phyloP scores from a whole-genome alignment of 306 rosid species.

The Cucumis melo region DNA sequence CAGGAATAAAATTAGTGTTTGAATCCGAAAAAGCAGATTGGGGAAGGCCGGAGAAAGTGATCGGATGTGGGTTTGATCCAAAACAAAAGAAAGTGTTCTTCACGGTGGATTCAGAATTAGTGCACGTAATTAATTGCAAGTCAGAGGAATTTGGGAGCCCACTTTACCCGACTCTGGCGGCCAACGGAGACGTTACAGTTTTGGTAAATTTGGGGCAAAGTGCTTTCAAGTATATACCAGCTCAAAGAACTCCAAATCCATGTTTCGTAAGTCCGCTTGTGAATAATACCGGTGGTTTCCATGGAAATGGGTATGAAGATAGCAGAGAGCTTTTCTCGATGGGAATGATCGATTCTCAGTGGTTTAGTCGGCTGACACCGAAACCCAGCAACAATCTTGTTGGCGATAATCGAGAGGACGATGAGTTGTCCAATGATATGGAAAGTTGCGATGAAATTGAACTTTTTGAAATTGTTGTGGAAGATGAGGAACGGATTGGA shows the following conservation, averaged over 20 bases:
- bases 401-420: conserved; percentile 14
- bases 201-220: conserved; percentile 78
- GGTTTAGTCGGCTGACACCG: conserved; percentile 25
- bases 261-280: conserved; percentile 52
- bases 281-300: conserved; percentile 19
- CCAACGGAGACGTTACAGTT: conserved; percentile 40
- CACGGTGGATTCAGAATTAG: conserved; percentile 67
- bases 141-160: conserved; percentile 67
- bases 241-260: conserved; percentile 82
- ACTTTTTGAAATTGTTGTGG: conserved; percentile 36
- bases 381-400: conserved; percentile 21
- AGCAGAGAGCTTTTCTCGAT: conserved; percentile 88
- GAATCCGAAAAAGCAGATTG: conserved; percentile 57
- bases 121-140: conserved; percentile 56
- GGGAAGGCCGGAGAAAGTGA: conserved; percentile 52
- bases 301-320: conserved; percentile 49
- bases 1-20: conserved; percentile 57
- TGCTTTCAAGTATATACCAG: conserved; percentile 60
- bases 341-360: conserved; percentile 76
- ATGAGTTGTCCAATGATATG: conserved; percentile 19
- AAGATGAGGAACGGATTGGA: conserved; percentile 5
- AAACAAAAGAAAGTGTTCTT: conserved; percentile 68
- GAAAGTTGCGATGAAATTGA: conserved; percentile 23
- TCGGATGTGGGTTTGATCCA: conserved; percentile 89
- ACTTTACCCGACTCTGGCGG: conserved; percentile 52